A percentile compares a stretch with the other conserved stretches of the same genome.
phyloP scores from a whole-genome alignment of 345 rosid genomes.

The rapeseed (Brassica napus) region Da-Ae NC_063440.1:14911001-14911500 shows the following conservation, averaged over 20 bases:
- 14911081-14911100: slow-evolving; percentile 33
- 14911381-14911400: slow-evolving; percentile 32
- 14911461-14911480: neutral
- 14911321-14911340: slow-evolving; percentile 14
- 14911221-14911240: neutral
- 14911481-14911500: no score
- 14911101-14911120: neutral
- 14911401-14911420: slow-evolving; percentile 14
- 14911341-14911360: slow-evolving; percentile 31
- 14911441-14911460: neutral
- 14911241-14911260: neutral
- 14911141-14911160: slow-evolving; percentile 15
- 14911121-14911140: slow-evolving; percentile 11
- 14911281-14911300: slow-evolving; percentile 7
- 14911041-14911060: neutral
- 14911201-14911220: slow-evolving; percentile 11
- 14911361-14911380: slow-evolving; percentile 12
- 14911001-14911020: slow-evolving; percentile 17
- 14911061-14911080: slow-evolving; percentile 25
- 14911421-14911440: slow-evolving; percentile 15
- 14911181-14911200: neutral
- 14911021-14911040: slow-evolving; percentile 18
- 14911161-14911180: neutral
- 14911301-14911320: slow-evolving; percentile 18
- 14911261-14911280: neutral